Evolutionary conservation across 2,329 filamentous ascomycete genomes (phyloP).

Genomic region (Alternaria gansuensis): DNA sequence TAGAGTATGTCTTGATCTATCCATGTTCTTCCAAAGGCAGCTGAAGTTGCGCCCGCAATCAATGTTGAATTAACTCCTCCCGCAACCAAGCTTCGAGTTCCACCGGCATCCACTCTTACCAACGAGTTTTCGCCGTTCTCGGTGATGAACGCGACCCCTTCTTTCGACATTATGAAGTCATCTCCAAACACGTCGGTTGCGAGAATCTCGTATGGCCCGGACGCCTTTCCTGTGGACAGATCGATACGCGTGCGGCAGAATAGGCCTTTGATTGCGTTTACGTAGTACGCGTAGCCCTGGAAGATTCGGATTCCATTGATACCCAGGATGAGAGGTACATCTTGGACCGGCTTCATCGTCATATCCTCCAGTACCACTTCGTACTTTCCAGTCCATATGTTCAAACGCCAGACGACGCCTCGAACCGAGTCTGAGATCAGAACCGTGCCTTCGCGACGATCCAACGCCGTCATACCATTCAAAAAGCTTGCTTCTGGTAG

Average conservation of each 20-base stretch:
- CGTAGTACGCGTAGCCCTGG: neutral
- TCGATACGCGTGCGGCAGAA: neutral
- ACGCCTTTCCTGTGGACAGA: neutral
- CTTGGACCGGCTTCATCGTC: neutral
- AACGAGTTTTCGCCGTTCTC: too few species aligned
- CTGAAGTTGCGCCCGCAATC: neutral
- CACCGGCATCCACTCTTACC: neutral
- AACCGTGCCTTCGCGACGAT: neutral
- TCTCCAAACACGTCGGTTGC: neutral
- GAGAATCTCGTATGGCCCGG: neutral
- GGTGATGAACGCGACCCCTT: neutral
- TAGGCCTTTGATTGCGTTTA: neutral
- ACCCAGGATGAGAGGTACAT: too few species aligned
- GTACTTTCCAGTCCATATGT: neutral
- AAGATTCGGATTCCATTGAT: neutral
- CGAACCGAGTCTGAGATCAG: neutral
- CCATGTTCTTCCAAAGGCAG: constrained; percentile 33
- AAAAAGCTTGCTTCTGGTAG: neutral
- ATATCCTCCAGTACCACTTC: neutral
- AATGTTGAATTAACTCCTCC: neutral
- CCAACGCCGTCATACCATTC: neutral
- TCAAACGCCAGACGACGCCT: neutral
- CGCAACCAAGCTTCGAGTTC: constrained; percentile 43
- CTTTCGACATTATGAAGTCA: neutral
- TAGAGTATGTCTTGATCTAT: neutral